Base-by-base conservation (phyloP, 306 rosid species). In the Prinsepia uniflora region DNA sequence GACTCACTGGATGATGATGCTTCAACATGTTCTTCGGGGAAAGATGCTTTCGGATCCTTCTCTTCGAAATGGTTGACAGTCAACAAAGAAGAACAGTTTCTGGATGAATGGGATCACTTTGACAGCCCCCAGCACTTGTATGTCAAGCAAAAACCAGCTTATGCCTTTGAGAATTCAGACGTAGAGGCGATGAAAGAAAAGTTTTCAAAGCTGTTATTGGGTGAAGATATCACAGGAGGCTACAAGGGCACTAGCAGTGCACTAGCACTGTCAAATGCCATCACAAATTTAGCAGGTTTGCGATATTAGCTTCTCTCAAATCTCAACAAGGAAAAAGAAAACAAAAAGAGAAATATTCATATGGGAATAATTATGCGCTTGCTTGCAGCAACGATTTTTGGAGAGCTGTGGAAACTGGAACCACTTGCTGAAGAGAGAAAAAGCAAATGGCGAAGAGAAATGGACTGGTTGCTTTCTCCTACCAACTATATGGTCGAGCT, bases 341-440 rank as follows among this genome's bases (percentile, higher is more conserved):
- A 30, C 36, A 30, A 30, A 30, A 30, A 30, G 36, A 30, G 36
- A 30, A 30, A 30, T 30, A 30, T 30, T 30, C 36, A 30, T 47
- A 39, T 9, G 10, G 24, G 8, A 15, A 20, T 41, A 41, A 70
- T 53, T 22, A 42, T 80, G 76, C 68, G 8, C 75, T 67, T 86
- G 83, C 92, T 67, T 86, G 83, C 92, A 90, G 98, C 84, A 17
- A 83, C 82, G 7, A 80, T 90, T 76, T 94, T 94, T 76, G 98
- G 98, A 61, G 98, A 94, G 83, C 50, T 94, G 65, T 90, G 97
- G 98, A 94, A 94, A 83, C 80, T 94, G 79, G 97, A 94, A 75
- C 98, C 98, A 17, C 86, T 90, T 40, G 65, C 88, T 12, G 96
- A 90, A 75, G 97, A 90, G 76, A 86, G 82, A 77, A 94, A 84